Conservation (phyloP, 208 protist species). For the Leishmania turanica region DNA sequence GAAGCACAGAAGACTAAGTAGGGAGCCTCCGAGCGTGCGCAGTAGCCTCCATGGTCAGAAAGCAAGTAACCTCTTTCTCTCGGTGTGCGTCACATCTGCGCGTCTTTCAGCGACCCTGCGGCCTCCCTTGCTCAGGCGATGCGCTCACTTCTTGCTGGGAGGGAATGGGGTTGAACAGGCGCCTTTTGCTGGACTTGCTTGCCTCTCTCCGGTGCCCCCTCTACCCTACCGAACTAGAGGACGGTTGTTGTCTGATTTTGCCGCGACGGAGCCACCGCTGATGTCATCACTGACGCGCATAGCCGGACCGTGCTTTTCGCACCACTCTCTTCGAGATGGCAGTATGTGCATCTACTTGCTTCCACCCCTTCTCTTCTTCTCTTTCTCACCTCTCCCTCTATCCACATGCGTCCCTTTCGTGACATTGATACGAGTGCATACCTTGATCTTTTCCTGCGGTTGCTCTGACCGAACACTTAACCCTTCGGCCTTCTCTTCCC, state of each 20-base stretch:
- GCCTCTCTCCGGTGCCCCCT: neutral
- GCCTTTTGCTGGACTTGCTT: neutral
- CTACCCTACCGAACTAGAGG: neutral
- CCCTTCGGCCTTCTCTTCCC: neutral
- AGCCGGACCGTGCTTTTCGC: neutral
- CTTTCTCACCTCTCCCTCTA: neutral
- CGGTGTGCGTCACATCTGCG: neutral
- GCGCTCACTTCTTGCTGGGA: neutral
- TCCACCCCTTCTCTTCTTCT: neutral
- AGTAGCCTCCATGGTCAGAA: neutral
- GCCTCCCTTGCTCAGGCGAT: neutral
- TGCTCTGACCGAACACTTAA: neutral
- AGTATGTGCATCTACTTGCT: neutral
- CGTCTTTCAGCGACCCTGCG: neutral
- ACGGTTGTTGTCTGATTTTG: neutral
- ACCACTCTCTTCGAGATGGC: neutral
- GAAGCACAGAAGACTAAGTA: neutral
- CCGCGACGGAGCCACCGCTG: neutral
- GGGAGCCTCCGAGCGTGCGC: neutral
- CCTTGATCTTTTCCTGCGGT: neutral
- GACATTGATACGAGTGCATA: neutral
- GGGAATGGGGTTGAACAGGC: neutral
- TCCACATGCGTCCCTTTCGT: neutral
- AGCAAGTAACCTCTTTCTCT: neutral
- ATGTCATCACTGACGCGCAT: neutral